These are phyloP conservation scores for Hypoxylon rubiginosum DNA, from an alignment of 2,329 filamentous ascomycete species.

Conservation along the genomic window DNA sequence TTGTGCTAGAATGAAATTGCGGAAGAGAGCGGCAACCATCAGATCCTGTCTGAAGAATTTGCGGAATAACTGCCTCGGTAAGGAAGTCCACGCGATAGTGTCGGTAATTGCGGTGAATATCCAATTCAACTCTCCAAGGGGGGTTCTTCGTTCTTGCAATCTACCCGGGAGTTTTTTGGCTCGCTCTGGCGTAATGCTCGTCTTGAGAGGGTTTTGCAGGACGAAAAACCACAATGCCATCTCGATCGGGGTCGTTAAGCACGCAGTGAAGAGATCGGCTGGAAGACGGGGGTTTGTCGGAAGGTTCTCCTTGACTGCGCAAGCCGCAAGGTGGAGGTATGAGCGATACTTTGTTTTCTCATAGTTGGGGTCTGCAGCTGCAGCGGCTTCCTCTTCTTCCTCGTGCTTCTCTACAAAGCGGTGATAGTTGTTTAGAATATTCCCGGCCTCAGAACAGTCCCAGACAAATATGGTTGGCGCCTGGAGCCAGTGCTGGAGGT, in stretches of 20 bases:
- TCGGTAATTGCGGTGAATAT: conserved; percentile 99
- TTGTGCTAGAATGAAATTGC: conserved; percentile 95
- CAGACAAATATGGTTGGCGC: conserved; percentile 97
- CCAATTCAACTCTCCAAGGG: conserved; percentile 97
- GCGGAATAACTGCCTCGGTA: conserved; percentile 91
- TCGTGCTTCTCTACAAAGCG: conserved; percentile 96
- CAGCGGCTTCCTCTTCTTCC: conserved; percentile 83
- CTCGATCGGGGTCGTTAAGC: conserved; percentile 95
- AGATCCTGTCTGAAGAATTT: conserved; percentile 97
- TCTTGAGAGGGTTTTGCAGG: conserved; percentile 84
- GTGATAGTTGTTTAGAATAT: conserved; percentile 95
- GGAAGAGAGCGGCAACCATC: conserved; percentile 98
- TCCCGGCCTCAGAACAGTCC: conserved; percentile 96
- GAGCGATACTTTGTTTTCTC: conserved; percentile 78
- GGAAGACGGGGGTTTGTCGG: conserved; percentile 95
- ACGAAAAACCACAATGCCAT: conserved; percentile 98
- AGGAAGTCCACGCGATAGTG: conserved; percentile 97
- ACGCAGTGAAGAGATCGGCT: conserved; percentile 95
- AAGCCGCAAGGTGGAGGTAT: conserved; percentile 92
- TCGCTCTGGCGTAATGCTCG: conserved; percentile 80
- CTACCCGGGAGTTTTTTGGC: conserved; percentile 91
- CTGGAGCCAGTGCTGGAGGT: conserved; percentile 94
- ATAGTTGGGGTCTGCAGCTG: conserved; percentile 83
- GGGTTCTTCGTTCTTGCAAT: conserved; percentile 91
- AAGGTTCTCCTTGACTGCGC: conserved; percentile 88